A percentile compares a stretch with the other conserved stretches of the same genome.
These are phyloP conservation scores for Rhododendron mucronatum DNA, from an alignment of 148 eudicot species.

Conservation along the genomic window DNA sequence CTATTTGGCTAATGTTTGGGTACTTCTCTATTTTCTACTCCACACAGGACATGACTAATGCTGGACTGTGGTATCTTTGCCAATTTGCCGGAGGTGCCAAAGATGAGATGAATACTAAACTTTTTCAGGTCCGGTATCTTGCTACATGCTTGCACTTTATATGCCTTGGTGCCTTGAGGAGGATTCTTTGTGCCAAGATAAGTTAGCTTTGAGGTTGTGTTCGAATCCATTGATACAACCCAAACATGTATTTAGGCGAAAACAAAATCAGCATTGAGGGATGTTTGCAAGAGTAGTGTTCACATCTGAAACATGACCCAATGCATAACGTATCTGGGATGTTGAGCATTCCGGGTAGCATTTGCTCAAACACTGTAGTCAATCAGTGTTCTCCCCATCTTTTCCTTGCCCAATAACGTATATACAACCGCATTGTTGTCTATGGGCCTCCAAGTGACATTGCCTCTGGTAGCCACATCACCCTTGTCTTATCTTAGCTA, in stretches of 20 bases:
- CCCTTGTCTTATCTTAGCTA: too few species aligned
- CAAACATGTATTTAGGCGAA: neutral
- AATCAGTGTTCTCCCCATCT: too few species aligned
- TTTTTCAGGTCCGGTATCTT: slow-evolving; percentile 42
- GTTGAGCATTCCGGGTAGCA: neutral
- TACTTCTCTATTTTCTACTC: slow-evolving; percentile 2
- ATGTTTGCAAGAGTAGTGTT: neutral
- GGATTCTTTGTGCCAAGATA: neutral
- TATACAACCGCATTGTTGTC: too few species aligned
- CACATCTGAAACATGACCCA: neutral
- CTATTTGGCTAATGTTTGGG: neutral
- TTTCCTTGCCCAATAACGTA: too few species aligned
- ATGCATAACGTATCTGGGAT: neutral
- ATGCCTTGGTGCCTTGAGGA: neutral
- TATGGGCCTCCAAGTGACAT: too few species aligned
- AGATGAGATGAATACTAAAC: slow-evolving; percentile 46
- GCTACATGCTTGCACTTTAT: neutral
- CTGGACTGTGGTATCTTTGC: slow-evolving; percentile 82
- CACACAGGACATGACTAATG: slow-evolving; percentile 73
- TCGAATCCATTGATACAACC: neutral
- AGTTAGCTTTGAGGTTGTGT: neutral
- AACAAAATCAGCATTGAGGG: neutral
- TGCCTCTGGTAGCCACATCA: too few species aligned
- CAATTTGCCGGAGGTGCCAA: slow-evolving; percentile 70
- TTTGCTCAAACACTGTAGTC: neutral